A percentile compares a stretch with the other conserved stretches of the same genome.
These are phyloP conservation scores for Globisporangium parvum DNA, from an alignment of 352 stramenopile species.

Conservation along the genomic window DNA sequence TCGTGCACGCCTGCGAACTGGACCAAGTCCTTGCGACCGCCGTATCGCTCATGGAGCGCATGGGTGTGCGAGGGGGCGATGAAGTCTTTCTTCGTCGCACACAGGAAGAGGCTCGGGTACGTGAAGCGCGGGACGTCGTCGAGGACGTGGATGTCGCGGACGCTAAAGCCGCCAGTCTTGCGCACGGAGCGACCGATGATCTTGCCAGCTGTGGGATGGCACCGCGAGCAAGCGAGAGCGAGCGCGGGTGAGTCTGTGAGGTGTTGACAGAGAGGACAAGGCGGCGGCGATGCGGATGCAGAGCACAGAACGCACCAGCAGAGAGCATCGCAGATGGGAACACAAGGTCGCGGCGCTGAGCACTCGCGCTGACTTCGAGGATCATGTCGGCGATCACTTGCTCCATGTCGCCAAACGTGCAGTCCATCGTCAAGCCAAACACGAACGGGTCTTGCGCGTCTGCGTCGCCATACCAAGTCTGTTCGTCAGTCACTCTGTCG, in stretches of 20 bases:
- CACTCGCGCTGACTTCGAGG: constrained; percentile 58
- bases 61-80: constrained; percentile 55
- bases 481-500: neutral
- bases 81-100: constrained; percentile 67
- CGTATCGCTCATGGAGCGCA: constrained; percentile 47
- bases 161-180: constrained; percentile 50
- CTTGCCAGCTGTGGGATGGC: constrained; percentile 29
- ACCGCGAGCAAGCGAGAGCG: neutral
- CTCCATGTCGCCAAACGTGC: constrained; percentile 70
- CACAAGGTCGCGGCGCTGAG: constrained; percentile 59
- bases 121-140: constrained; percentile 31
- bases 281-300: neutral
- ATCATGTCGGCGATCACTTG: constrained; percentile 74
- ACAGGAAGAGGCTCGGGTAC: constrained; percentile 62
- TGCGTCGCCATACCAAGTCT: neutral
- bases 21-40: constrained; percentile 49
- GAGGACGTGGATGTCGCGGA: constrained; percentile 48
- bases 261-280: too few species aligned
- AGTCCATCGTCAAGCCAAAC: constrained; percentile 53
- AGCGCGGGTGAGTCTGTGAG: neutral
- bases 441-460: constrained; percentile 37
- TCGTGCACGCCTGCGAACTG: constrained; percentile 55
- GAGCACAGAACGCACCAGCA: constrained; percentile 8
- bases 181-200: constrained; percentile 62
- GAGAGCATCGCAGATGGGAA: constrained; percentile 60